Percentiles rank a stretch among this genome's conserved stretches.
phyloP scores from a whole-genome alignment of 2,329 filamentous ascomycete species.

The Cryphonectria radicalis region DNA sequence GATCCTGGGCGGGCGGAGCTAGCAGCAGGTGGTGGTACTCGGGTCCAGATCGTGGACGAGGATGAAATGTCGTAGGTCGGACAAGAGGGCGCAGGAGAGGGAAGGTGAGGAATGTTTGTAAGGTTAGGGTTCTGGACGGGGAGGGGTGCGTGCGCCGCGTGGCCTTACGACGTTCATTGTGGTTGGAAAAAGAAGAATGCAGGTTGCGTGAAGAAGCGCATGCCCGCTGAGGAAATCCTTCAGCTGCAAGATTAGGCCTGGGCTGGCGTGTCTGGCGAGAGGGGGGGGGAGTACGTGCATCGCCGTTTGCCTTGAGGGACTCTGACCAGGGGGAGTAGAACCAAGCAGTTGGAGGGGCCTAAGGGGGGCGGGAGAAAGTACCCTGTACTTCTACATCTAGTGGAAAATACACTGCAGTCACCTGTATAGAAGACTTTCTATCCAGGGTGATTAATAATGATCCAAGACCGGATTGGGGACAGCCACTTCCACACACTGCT shows the following conservation, averaged over 20 bases:
- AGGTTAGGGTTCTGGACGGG: background rate
- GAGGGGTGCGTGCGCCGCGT: constrained; percentile 5
- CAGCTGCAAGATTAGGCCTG: background rate
- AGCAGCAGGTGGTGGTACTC: background rate
- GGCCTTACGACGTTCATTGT: constrained; percentile 5
- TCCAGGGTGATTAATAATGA: background rate
- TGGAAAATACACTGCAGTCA: background rate
- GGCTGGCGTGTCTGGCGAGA: background rate
- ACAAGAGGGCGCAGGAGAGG: background rate
- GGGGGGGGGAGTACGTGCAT: constrained; percentile 3
- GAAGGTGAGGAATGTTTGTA: background rate
- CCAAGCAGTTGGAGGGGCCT: background rate
- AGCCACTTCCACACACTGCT: background rate
- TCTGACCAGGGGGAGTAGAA: background rate
- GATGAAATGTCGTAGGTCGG: background rate
- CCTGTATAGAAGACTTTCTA: background rate
- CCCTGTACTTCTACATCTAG: background rate
- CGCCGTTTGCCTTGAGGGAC: constrained; percentile 3
- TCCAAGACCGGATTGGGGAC: background rate
- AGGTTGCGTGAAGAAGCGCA: background rate
- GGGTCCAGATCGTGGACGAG: background rate
- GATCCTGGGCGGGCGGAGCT: background rate
- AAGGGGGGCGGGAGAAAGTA: background rate
- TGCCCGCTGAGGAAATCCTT: constrained; percentile 5
- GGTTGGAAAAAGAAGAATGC: background rate